Percentiles rank a stretch among this genome's conserved stretches.
Conservation (phyloP, 495 filamentous ascomycete species). For the Penicillium ucsense region DNA sequence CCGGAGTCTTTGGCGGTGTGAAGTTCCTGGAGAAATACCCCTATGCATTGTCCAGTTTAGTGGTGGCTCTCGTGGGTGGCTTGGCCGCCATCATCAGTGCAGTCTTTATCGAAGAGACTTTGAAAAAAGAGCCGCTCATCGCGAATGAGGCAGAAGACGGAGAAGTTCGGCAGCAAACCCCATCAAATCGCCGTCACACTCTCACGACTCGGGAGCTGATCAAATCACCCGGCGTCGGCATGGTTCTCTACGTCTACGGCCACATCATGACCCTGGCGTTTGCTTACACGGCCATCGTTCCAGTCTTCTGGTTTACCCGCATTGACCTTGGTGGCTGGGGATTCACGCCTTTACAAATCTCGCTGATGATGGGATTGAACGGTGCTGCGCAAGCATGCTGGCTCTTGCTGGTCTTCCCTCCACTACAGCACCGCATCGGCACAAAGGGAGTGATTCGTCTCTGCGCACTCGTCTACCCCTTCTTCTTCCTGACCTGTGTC, state of each 20-base stretch:
- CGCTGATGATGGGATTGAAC: slow-evolving; percentile 45
- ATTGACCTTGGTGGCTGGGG: slow-evolving; percentile 48
- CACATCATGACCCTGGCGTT: slow-evolving; percentile 54
- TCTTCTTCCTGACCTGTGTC: slow-evolving; percentile 45
- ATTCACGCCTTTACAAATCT: slow-evolving; percentile 50
- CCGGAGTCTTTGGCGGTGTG: slow-evolving; percentile 40
- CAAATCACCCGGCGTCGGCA: slow-evolving; percentile 47
- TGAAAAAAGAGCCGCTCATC: slow-evolving; percentile 14
- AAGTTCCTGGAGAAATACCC: slow-evolving; percentile 52
- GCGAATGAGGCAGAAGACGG: too few species aligned
- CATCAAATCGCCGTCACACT: not conserved
- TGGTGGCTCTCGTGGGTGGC: slow-evolving; percentile 38
- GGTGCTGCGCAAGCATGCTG: slow-evolving; percentile 54
- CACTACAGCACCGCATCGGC: slow-evolving; percentile 45
- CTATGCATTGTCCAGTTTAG: slow-evolving; percentile 52
- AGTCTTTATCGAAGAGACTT: slow-evolving; percentile 48
- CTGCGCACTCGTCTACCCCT: slow-evolving; percentile 46
- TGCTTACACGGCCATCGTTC: slow-evolving; percentile 50
- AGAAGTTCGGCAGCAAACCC: too few species aligned
- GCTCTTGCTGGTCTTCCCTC: slow-evolving; percentile 55
- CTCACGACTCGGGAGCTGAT: slow-evolving; percentile 47
- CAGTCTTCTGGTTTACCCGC: slow-evolving; percentile 53
- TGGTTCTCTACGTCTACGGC: slow-evolving; percentile 51
- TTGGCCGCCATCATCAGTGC: slow-evolving; percentile 37
- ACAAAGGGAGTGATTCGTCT: slow-evolving; percentile 48